These are phyloP conservation scores for Sclerotinia subarctica DNA, from an alignment of 2,329 filamentous ascomycete genomes.

Conservation along the genomic window DNA sequence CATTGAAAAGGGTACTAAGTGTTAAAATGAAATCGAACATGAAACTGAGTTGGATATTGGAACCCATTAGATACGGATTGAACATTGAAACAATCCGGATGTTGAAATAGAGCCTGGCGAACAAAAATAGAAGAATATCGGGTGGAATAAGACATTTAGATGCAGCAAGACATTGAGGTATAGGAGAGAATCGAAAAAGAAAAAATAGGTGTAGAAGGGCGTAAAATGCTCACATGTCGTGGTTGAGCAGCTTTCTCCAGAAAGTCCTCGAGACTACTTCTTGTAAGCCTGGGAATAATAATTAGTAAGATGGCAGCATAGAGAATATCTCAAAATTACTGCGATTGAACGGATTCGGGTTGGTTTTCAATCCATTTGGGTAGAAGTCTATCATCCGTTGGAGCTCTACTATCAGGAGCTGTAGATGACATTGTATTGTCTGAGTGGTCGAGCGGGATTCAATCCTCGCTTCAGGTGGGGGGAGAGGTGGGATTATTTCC, in stretches of 20 bases:
- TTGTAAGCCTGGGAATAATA: conserved; percentile 26
- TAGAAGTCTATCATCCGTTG: conserved; percentile 31
- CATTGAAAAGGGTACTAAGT: not conserved
- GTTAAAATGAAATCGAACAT: not conserved
- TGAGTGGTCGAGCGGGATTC: not conserved
- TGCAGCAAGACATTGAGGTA: not conserved
- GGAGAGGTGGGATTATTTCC: not conserved
- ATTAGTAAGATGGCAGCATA: not conserved
- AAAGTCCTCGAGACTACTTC: conserved; percentile 28
- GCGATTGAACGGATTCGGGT: conserved; percentile 38
- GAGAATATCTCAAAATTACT: conserved; percentile 37
- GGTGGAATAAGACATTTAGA: not conserved
- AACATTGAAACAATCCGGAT: not conserved
- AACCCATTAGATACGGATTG: not conserved
- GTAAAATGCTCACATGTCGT: conserved; percentile 40
- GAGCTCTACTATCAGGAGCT: not conserved
- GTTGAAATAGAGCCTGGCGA: not conserved
- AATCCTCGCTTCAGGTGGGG: conserved; percentile 14
- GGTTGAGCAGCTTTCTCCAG: conserved; percentile 44
- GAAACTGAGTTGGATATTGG: not conserved
- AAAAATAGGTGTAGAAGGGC: not conserved
- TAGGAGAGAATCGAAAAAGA: not conserved
- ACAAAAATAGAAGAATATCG: not conserved
- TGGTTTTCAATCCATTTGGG: conserved; percentile 46
- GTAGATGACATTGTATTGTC: conserved; percentile 1